These are phyloP conservation scores for Gnomoniopsis smithogilvyi DNA, from an alignment of 2,329 filamentous ascomycete species.

Conservation along the genomic window DNA sequence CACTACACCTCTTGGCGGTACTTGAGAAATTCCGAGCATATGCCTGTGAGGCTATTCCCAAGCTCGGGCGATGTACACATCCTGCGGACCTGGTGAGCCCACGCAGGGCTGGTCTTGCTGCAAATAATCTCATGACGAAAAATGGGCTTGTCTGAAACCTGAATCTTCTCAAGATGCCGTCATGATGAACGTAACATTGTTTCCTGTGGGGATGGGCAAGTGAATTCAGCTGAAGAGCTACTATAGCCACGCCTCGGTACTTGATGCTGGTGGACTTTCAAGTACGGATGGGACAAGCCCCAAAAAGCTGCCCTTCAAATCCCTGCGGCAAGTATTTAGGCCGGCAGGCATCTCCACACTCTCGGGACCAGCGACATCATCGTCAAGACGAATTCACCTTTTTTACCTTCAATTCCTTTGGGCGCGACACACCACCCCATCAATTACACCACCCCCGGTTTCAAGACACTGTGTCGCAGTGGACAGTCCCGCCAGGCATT, in stretches of 20 bases:
- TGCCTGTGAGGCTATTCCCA: slow-evolving; percentile 8
- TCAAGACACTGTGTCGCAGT: neutral
- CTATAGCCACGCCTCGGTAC: neutral
- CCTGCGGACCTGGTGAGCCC: slow-evolving; percentile 6
- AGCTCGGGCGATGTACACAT: neutral
- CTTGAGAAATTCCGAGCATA: slow-evolving; percentile 9
- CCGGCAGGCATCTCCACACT: slow-evolving; percentile 14
- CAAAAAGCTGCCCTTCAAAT: neutral
- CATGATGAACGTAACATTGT: neutral
- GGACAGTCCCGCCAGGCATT: neutral
- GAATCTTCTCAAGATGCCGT: neutral
- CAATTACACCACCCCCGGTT: no score
- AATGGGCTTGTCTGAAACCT: neutral
- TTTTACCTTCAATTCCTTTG: neutral
- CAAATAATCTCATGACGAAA: slow-evolving; percentile 12
- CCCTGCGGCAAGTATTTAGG: neutral
- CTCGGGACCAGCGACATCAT: slow-evolving; percentile 1
- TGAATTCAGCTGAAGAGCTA: neutral
- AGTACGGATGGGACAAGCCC: neutral
- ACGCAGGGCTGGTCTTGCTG: slow-evolving; percentile 5
- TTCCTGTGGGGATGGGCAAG: neutral
- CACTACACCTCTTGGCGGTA: slow-evolving; percentile 14
- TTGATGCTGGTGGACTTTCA: neutral
- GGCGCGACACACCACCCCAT: no score
- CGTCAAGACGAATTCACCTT: neutral